A percentile compares a stretch with the other conserved stretches of the same genome.
These are phyloP conservation scores for Aspergillus fumigatiaffinis DNA, from an alignment of 2,329 filamentous ascomycete species.

Conservation along the genomic window DNA sequence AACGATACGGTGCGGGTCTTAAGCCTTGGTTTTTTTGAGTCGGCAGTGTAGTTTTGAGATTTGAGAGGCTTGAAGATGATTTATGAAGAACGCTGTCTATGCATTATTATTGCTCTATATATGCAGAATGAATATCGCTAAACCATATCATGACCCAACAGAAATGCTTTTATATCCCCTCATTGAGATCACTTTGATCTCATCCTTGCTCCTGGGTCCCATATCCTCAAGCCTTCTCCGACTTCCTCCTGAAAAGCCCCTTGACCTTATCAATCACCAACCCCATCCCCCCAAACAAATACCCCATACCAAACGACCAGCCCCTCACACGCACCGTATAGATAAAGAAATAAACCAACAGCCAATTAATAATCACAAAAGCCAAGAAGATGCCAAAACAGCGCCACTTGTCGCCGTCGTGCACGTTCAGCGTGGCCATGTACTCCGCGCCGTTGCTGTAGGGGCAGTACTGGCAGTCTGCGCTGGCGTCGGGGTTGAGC, in stretches of 20 bases:
- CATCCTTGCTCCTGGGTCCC: neutral
- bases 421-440: constrained; percentile 55
- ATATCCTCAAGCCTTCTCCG: constrained; percentile 15
- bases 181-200: neutral
- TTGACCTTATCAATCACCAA: constrained; percentile 35
- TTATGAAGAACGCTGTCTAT: neutral
- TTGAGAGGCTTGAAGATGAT: neutral
- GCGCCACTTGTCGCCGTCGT: constrained; percentile 62
- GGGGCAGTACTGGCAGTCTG: constrained; percentile 66
- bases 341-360: constrained; percentile 71
- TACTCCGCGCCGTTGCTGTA: constrained; percentile 65
- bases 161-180: neutral
- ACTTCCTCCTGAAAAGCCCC: constrained; percentile 22
- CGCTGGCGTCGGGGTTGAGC: constrained; percentile 55
- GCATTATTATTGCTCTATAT: constrained; percentile 12
- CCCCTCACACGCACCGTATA: constrained; percentile 67
- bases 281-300: constrained; percentile 50
- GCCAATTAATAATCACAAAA: constrained; percentile 68
- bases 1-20: constrained; percentile 12
- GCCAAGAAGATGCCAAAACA: constrained; percentile 69
- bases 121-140: neutral
- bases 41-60: neutral
- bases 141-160: neutral
- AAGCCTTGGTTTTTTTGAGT: constrained; percentile 23
- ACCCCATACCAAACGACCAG: constrained; percentile 66